A percentile compares a stretch with the other conserved stretches of the same genome.
These are phyloP conservation scores for Mycosphaerella sp. DNA, from an alignment of 2,329 filamentous ascomycete genomes.

Conservation along the genomic window DNA sequence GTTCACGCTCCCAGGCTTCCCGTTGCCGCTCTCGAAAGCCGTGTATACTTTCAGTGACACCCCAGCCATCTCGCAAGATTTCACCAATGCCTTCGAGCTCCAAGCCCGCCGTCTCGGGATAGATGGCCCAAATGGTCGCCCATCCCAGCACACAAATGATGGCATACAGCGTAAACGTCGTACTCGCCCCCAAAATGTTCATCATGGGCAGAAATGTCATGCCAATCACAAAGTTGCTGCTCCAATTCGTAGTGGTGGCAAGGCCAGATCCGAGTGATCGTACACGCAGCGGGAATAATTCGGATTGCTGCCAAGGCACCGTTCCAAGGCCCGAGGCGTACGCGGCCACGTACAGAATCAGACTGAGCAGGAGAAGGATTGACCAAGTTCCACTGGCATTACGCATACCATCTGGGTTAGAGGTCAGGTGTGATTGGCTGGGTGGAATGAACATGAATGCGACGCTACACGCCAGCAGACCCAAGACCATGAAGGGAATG, in stretches of 20 bases:
- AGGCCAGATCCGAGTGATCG: conserved; percentile 65
- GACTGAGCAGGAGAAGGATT: conserved; percentile 60
- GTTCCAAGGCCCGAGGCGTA: conserved; percentile 87
- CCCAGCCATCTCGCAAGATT: conserved; percentile 67
- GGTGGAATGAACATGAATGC: conserved; percentile 59
- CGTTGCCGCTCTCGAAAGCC: conserved; percentile 2
- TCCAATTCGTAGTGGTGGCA: conserved; percentile 76
- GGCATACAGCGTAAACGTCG: conserved; percentile 79
- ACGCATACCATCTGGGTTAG: neutral
- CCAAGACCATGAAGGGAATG: conserved; percentile 74
- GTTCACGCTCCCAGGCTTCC: neutral
- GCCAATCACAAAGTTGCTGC: conserved; percentile 76
- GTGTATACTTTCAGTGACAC: conserved; percentile 34
- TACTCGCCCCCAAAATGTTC: conserved; percentile 63
- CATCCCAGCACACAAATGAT: conserved; percentile 63
- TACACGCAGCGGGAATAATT: conserved; percentile 70
- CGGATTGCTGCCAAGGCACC: conserved; percentile 93
- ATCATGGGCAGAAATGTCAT: conserved; percentile 85
- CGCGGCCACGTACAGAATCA: conserved; percentile 75
- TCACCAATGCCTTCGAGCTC: conserved; percentile 72
- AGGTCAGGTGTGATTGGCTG: conserved; percentile 17
- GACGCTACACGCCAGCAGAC: conserved; percentile 62
- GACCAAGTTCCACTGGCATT: conserved; percentile 28
- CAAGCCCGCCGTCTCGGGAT: conserved; percentile 80
- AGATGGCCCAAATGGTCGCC: conserved; percentile 57